A percentile compares a stretch with the other conserved stretches of the same genome.
Conservation (phyloP, 495 filamentous ascomycete species). For the Sabuloglossum arenarium region DNA sequence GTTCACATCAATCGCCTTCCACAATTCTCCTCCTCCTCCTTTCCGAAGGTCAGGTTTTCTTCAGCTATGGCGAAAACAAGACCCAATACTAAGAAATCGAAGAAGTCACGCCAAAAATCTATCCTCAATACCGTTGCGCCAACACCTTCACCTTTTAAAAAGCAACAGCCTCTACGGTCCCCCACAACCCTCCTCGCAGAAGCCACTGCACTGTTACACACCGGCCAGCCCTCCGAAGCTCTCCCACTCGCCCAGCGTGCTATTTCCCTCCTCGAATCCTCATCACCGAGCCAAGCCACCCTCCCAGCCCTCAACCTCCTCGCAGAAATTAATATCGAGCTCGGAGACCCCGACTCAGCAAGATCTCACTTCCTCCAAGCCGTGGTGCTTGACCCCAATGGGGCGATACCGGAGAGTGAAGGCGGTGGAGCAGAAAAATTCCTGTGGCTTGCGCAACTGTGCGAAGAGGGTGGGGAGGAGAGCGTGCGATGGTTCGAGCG, state of each 20-base stretch:
- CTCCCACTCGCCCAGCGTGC: slow-evolving; percentile 42
- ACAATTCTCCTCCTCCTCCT: too few species aligned
- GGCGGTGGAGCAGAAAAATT: slow-evolving; percentile 89
- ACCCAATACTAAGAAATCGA: slow-evolving; percentile 21
- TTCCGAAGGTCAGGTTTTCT: too few species aligned
- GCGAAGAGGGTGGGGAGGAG: slow-evolving; percentile 62
- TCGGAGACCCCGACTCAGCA: slow-evolving; percentile 58
- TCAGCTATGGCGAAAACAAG: slow-evolving; percentile 25
- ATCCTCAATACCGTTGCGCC: slow-evolving; percentile 19
- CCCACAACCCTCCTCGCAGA: slow-evolving; percentile 36
- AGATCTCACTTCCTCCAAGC: slow-evolving; percentile 46
- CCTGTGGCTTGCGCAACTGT: slow-evolving; percentile 84
- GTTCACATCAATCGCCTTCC: too few species aligned
- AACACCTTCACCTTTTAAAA: slow-evolving; percentile 22
- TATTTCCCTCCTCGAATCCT: slow-evolving; percentile 24
- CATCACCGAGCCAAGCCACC: slow-evolving; percentile 20
- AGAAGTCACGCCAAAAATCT: slow-evolving; percentile 25
- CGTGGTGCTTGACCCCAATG: slow-evolving; percentile 50
- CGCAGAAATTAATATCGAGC: slow-evolving; percentile 67
- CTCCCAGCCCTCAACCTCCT: slow-evolving; percentile 56
- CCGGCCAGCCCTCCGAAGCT: slow-evolving; percentile 46
- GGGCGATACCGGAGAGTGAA: slow-evolving; percentile 31
- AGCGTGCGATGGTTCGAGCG: slow-evolving; percentile 79
- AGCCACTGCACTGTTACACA: slow-evolving; percentile 48
- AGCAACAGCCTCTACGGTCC: slow-evolving; percentile 20